A percentile compares a stretch with the other conserved stretches of the same genome.
Evolutionary conservation across 371 early-diverging fungal species (phyloP).

Genomic region (Blakeslea trispora): DNA sequence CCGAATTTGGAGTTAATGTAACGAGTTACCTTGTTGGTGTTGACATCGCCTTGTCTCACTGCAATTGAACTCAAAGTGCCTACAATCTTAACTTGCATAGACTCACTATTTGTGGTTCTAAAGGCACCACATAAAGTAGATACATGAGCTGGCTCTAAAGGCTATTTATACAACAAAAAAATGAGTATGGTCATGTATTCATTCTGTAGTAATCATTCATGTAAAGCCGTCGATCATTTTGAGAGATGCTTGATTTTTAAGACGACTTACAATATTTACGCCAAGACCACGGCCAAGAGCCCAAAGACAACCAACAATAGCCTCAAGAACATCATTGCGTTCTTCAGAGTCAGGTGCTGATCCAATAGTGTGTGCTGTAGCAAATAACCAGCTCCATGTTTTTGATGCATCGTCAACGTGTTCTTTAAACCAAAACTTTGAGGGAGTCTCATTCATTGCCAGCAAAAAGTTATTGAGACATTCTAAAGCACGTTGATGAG

Average conservation of each 20-base stretch:
- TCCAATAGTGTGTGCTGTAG: constrained; percentile 46
- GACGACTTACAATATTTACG: constrained; percentile 54
- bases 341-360: constrained; percentile 36
- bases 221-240: no score
- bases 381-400: constrained; percentile 68
- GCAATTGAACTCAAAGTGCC: constrained; percentile 79
- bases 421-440: constrained; percentile 68
- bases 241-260: no score
- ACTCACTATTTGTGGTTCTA: constrained; percentile 42
- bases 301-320: constrained; percentile 75
- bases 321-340: constrained; percentile 56
- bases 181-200: no score
- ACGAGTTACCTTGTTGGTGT: constrained; percentile 68
- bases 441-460: constrained; percentile 67
- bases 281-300: constrained; percentile 69
- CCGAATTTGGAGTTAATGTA: constrained; percentile 21
- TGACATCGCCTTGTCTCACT: constrained; percentile 69
- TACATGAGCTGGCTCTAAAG: constrained; percentile 49
- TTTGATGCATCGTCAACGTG: constrained; percentile 54
- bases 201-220: no score
- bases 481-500: constrained; percentile 72
- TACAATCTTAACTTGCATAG: constrained; percentile 70
- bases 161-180: constrained; percentile 29
- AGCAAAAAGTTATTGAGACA: constrained; percentile 79
- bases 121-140: constrained; percentile 55